A percentile compares a stretch with the other conserved stretches of the same genome.
These are phyloP conservation scores for Mycena indigotica DNA, from an alignment of 768 basidiomycete species.

Conservation along the genomic window DNA sequence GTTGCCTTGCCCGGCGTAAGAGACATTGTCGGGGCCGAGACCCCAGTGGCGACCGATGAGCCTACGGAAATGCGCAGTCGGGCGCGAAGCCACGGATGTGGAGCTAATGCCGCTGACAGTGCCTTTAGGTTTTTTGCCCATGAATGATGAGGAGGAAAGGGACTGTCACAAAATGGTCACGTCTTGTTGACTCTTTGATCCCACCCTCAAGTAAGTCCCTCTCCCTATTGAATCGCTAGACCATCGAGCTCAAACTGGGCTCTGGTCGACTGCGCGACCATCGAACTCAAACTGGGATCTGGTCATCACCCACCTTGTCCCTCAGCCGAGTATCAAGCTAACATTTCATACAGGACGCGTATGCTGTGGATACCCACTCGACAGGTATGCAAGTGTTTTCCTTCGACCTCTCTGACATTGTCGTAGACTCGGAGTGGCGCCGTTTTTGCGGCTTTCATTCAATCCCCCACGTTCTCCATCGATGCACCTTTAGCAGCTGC, in stretches of 20 bases:
- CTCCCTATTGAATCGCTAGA: not conserved
- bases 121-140: not conserved
- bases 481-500: not conserved
- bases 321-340: not conserved
- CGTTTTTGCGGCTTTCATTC: not conserved
- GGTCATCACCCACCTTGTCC: not conserved
- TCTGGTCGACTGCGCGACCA: no score
- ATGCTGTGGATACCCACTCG: not conserved
- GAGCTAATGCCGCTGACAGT: not conserved
- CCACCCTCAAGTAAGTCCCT: not conserved
- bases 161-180: not conserved
- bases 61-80: no score
- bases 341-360: not conserved
- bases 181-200: not conserved
- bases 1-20: not conserved
- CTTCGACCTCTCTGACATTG: not conserved
- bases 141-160: not conserved
- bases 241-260: not conserved
- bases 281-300: no score
- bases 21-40: not conserved
- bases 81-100: not conserved
- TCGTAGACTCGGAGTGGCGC: not conserved
- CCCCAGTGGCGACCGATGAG: no score
- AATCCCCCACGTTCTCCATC: not conserved
- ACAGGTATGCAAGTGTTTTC: not conserved